Percentiles rank a stretch among this genome's conserved stretches.
Conservation (phyloP, 345 rosid genomes). For the Corymbia maculata region DNA sequence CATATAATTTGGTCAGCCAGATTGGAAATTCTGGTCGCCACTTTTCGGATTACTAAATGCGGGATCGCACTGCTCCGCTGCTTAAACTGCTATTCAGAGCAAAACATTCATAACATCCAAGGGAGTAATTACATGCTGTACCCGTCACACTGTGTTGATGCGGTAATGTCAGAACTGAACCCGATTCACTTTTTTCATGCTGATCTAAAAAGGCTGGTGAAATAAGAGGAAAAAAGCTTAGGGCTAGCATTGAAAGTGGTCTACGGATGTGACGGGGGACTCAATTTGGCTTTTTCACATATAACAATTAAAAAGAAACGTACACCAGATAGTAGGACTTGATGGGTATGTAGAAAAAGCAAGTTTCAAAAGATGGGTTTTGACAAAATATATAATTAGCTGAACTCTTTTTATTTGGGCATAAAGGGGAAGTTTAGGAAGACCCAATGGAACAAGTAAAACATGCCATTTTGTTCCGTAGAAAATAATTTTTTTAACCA, state of each 20-base stretch:
- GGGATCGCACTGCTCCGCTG: not conserved
- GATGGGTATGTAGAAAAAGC: not conserved
- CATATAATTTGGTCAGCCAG: not conserved
- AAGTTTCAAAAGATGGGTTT: not conserved
- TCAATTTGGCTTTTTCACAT: not conserved
- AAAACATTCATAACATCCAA: not conserved
- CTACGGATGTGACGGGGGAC: not conserved
- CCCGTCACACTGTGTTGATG: not conserved
- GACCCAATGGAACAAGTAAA: not conserved
- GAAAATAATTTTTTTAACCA: too few species aligned
- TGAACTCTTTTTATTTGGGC: not conserved
- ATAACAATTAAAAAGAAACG: not conserved
- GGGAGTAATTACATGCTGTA: not conserved
- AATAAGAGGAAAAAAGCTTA: not conserved
- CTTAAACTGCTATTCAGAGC: not conserved
- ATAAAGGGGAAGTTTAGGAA: not conserved
- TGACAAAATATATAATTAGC: not conserved
- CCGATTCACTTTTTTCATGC: not conserved
- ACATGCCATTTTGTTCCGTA: not conserved
- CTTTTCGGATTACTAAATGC: not conserved
- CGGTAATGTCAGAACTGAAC: not conserved
- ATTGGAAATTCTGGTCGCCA: not conserved
- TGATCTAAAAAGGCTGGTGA: not conserved
- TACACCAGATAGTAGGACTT: not conserved
- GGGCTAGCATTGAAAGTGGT: not conserved